Evolutionary conservation across 495 filamentous ascomycete genomes (phyloP).

Genomic region (Penicillium paxilli): DNA sequence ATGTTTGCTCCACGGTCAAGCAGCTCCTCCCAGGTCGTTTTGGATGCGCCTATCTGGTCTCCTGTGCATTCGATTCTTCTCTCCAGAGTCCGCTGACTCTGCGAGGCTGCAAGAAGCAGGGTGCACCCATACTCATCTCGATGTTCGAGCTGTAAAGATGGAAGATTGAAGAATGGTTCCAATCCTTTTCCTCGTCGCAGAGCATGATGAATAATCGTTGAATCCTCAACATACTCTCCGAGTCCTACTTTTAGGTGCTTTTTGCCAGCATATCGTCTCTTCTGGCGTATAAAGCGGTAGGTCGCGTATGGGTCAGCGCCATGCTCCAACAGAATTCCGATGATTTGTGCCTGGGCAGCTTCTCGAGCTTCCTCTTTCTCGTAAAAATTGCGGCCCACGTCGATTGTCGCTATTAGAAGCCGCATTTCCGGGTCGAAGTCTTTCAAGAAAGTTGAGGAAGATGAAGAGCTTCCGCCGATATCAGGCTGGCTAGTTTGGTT

Average conservation of each 20-base stretch:
- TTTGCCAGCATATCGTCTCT: no score
- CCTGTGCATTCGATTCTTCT: neutral
- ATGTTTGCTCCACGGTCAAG: slow-evolving; percentile 11
- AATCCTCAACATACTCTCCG: no score
- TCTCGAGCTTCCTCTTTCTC: no score
- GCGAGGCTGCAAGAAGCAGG: slow-evolving; percentile 10
- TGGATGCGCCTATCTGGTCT: neutral
- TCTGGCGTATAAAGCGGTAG: no score
- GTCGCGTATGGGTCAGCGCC: slow-evolving; percentile 15
- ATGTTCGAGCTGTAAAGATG: slow-evolving; percentile 10
- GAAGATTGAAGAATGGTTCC: slow-evolving; percentile 15
- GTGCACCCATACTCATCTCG: slow-evolving; percentile 17
- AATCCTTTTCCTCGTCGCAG: neutral
- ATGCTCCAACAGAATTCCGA: slow-evolving; percentile 7
- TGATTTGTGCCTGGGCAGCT: neutral
- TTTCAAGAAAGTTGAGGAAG: neutral
- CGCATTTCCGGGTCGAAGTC: neutral
- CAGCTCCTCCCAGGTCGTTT: neutral
- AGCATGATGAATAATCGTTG: slow-evolving; percentile 16
- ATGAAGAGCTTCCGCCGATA: neutral
- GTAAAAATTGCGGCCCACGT: no score
- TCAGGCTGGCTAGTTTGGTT: neutral
- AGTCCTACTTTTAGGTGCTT: no score
- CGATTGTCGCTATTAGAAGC: no score
- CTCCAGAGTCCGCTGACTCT: neutral